Evolutionary conservation across 2,329 filamentous ascomycete species (phyloP).

Genomic region (Clonostachys rhizophaga): DNA sequence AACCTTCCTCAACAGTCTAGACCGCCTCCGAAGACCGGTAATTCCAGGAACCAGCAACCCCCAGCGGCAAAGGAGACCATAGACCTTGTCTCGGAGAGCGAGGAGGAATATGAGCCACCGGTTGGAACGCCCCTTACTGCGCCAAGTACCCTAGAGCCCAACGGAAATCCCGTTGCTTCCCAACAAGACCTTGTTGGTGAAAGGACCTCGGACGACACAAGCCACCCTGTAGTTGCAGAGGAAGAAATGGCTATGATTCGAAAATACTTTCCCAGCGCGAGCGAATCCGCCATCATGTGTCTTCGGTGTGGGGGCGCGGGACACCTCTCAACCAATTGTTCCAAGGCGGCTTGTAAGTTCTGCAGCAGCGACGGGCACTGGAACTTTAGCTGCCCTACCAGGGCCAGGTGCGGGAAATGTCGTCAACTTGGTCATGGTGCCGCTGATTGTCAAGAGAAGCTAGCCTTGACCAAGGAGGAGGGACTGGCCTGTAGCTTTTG

Average conservation of each 20-base stretch:
- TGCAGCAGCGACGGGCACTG: slow-evolving; percentile 42
- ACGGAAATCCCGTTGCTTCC: too few relatives aligned
- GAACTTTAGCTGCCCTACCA: slow-evolving; percentile 43
- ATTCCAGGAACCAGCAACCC: not conserved
- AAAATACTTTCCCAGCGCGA: slow-evolving; percentile 47
- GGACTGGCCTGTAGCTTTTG: slow-evolving; percentile 59
- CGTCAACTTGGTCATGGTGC: slow-evolving; percentile 55
- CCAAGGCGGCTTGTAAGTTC: slow-evolving; percentile 38
- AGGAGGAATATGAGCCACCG: slow-evolving; percentile 16
- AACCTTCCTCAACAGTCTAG: not conserved
- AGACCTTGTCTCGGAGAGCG: slow-evolving; percentile 11
- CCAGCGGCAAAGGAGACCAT: not conserved
- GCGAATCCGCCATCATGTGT: slow-evolving; percentile 38
- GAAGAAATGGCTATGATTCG: slow-evolving; percentile 17
- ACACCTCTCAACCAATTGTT: slow-evolving; percentile 40
- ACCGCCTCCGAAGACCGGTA: not conserved
- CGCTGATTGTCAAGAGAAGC: slow-evolving; percentile 48
- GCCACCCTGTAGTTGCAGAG: too few relatives aligned
- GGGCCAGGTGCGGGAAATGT: slow-evolving; percentile 52
- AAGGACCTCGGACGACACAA: too few relatives aligned
- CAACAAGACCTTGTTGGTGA: too few relatives aligned
- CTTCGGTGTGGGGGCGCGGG: slow-evolving; percentile 43
- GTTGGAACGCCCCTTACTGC: not conserved
- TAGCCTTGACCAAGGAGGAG: slow-evolving; percentile 46
- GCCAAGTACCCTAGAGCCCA: too few relatives aligned